Evolutionary conservation across 768 basidiomycete species (phyloP), one percentile per base, ranked within the genome.

Genomic region (Chalciporus piperatus): DNA sequence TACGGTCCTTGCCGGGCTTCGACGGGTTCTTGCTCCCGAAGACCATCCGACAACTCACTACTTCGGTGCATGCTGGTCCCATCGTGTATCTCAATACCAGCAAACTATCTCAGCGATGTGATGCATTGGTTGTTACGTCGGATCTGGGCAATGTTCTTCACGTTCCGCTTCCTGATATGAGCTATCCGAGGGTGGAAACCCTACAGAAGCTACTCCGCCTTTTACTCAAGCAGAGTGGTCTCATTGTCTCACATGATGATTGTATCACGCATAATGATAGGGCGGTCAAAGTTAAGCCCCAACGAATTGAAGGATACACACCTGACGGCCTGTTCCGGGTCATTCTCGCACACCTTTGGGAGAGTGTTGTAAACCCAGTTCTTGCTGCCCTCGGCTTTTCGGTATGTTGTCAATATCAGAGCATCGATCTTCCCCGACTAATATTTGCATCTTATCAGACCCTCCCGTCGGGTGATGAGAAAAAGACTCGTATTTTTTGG

Each of bases 1-100:
- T 40, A 51, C 48, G 61, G 41, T 38, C 51, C 25, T 35, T 56
- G 19, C 42, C 61, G 9, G 64, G 55, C 28, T 65, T 62, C 41
- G 54, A 57, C 33, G 30, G 52, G 35, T 65, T 66, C 55, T 52
- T 66, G 38, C 39, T 49, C 12, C 51, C 58, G n/a, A 52, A 47
- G 14, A 55, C 48, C 27, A 50, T 61, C 13, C 8, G 10, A 9
- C 32, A 30, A 19, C 44, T 45, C 13, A 8, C 28, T 16, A 16
- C 27, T 2, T 38, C 39, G 20, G 48, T 27, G 9, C 13, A 20
- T 12, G 23, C 38, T 30, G 30, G 30, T 9, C 30, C 30, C 9
- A 9, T 30, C 30, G 30, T 30, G 9, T 30, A 30, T 30, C 30
- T 30, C 30, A 30, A 30, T 30, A 9, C 30, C 10, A 30, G 30